Evolutionary conservation across 169 alveolate species (phyloP), one percentile per base, ranked within the genome.

Genomic region (Cryptosporidium sp.): DNA sequence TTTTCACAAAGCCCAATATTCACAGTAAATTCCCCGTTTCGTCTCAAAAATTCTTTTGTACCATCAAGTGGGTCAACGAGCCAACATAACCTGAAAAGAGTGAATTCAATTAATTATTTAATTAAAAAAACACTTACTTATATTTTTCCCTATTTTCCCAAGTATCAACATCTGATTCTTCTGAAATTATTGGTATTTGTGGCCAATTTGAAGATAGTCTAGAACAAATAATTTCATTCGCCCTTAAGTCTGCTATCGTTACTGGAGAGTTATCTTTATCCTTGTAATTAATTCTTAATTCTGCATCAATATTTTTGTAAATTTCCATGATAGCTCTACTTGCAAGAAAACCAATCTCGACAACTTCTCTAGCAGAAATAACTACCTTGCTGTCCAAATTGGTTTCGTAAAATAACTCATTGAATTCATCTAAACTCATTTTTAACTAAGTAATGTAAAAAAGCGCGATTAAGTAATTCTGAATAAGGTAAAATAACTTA

Each of bases 31-130:
- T 92, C 91, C 5, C 94, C 94, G 41, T 71, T 92, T 21, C 91
- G 86, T 43, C 84, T 84, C 37, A 92, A 45, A 55, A 92, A 92
- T 68, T 92, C 94, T 23, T 92, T 92, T n/a, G 94, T 92, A 3
- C 94, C 94, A 51, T 92, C 94, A 18, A 92, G 91, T 2, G 94
- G 94, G 67, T 92, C 94, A 3, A 92, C 61, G 26, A 86, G 70
- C 93, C 93, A 92, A 51, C 85, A 86, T 9, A 58, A 10, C 69
- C 89, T 80, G 18, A 62, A 58, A 58, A 18, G 10, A 58, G 0
- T 35, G 18, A 59, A 37, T 75, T 73, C 35, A 3, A 10, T 48
- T 48, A 14, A 8, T 48, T 8, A 59, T 58, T n/a, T 48, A 26
- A 9, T 31, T 43, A 16, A 45, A 33, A 7, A 21, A 14, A 26